Percentiles rank a stretch among this genome's conserved stretches.
Evolutionary conservation across 176 grass and related monocot species (phyloP).

Genomic region (Otatea glauca): DNA sequence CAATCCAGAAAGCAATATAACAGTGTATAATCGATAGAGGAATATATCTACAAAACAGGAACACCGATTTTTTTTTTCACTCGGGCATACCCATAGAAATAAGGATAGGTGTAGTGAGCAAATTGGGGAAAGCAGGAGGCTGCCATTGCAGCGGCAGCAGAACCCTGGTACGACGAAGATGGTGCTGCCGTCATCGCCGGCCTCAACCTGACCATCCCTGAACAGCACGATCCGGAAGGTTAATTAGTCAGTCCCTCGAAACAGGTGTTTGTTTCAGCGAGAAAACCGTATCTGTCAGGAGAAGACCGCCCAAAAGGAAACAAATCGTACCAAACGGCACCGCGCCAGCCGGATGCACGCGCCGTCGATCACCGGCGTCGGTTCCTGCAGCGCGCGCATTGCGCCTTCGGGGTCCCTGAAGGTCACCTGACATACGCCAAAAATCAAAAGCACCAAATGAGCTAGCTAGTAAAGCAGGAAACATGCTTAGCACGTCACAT

Average conservation of each 20-base stretch:
- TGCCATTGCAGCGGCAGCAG: constrained; percentile 24
- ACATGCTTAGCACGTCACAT: not conserved
- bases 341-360: not conserved
- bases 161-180: constrained; percentile 46
- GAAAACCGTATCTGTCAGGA: not conserved
- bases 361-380: constrained; percentile 65
- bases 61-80: not conserved
- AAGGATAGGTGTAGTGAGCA: constrained; percentile 47
- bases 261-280: not conserved
- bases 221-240: not conserved
- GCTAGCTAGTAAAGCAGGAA: not conserved
- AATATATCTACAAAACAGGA: too few relatives aligned
- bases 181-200: constrained; percentile 10
- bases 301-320: not conserved
- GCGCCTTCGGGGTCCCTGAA: constrained; percentile 55
- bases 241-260: not conserved
- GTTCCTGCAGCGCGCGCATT: constrained; percentile 58
- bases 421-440: constrained; percentile 47
- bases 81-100: constrained; percentile 55
- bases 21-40: too few relatives aligned
- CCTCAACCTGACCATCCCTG: constrained; percentile 46
- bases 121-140: constrained; percentile 55
- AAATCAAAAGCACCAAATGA: not conserved
- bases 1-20: too few relatives aligned
- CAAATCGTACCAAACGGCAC: constrained; percentile 12